Evolutionary conservation across 495 filamentous ascomycete species (phyloP).

Genomic region (Lophiostoma macrostomum): DNA sequence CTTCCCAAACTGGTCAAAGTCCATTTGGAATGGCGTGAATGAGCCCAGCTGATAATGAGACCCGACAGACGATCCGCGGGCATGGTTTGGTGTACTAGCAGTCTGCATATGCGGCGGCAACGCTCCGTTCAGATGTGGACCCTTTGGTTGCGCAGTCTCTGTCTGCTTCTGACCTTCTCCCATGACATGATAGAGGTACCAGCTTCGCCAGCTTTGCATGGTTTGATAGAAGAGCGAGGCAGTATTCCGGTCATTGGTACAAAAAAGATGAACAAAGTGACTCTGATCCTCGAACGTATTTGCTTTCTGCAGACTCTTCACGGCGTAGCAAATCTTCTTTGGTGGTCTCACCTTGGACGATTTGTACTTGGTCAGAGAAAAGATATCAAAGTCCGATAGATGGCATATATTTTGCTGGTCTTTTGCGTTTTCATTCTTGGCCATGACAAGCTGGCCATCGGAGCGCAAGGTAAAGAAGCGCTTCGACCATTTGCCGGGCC

Average conservation of each 20-base stretch:
- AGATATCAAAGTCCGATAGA: conserved; percentile 91
- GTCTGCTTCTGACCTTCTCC: conserved; percentile 49
- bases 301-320: conserved; percentile 92
- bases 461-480: conserved; percentile 69
- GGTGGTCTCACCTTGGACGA: conserved; percentile 46
- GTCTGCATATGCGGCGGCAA: conserved; percentile 25
- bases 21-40: conserved; percentile 56
- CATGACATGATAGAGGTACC: conserved; percentile 74
- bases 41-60: conserved; percentile 54
- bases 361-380: conserved; percentile 65
- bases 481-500: conserved; percentile 81
- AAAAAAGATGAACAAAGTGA: conserved; percentile 90
- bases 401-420: conserved; percentile 73
- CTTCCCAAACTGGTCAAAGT: conserved; percentile 46
- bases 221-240: conserved; percentile 65
- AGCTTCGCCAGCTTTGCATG: conserved; percentile 79
- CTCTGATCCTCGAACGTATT: conserved; percentile 76
- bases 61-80: too few relatives aligned
- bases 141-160: conserved; percentile 26
- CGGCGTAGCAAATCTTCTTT: conserved; percentile 72
- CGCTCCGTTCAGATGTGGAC: conserved; percentile 40
- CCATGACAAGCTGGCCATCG: conserved; percentile 70
- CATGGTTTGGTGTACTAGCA: too few relatives aligned
- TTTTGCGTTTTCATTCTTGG: conserved; percentile 65
- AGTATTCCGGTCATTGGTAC: conserved; percentile 64